Evolutionary conservation across 257 asterid species (phyloP), one percentile per base, ranked within the genome.

Genomic region (Marsdenia floribunda): DNA sequence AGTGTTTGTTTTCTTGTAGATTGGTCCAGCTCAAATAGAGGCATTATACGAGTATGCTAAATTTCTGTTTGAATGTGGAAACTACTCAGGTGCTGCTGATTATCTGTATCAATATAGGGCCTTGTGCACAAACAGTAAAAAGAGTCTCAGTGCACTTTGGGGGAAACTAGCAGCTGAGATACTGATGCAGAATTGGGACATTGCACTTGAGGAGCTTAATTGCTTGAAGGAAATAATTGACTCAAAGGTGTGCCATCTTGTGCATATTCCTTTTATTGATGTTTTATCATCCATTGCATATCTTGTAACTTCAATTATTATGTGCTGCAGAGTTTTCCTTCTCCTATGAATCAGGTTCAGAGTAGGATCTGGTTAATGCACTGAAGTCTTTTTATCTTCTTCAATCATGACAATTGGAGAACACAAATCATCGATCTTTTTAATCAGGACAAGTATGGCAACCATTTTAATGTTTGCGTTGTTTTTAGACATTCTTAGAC

Each of bases 31-130:
- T 65, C 99, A 93, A 83, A 93, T 93, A 72, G 97, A 91, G 80
- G 97, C 97, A 76, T 71, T 93, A 76, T 93, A 91, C 80, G 96
- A 91, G 75, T 93, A 87, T 80, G 97, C 97, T 35, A 93, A 93
- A 73, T 93, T 93, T 76, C 98, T 91, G 82, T 93, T 93, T 87
- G 98, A 93, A 87, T n/a, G n/a, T n/a, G n/a, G n/a, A n/a, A n/a
- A n/a, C n/a, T n/a, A n/a, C n/a, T n/a, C n/a, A n/a, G n/a, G 96
- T 29, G 99, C 99, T 80, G 98, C 99, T 0, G 98, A 95, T 84
- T 95, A 90, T 86, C 81, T 95, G 80, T 90, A 89, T 82, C 99
- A 88, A 84, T 95, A 95, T 80, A 80, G 94, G 73, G 91, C 80
- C 53, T 83, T 95, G 81, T 89, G 91, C 85, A 86, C 92, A 46